Evolutionary conservation across 345 rosid species (phyloP).

Genomic region (Psidium guajava): DNA sequence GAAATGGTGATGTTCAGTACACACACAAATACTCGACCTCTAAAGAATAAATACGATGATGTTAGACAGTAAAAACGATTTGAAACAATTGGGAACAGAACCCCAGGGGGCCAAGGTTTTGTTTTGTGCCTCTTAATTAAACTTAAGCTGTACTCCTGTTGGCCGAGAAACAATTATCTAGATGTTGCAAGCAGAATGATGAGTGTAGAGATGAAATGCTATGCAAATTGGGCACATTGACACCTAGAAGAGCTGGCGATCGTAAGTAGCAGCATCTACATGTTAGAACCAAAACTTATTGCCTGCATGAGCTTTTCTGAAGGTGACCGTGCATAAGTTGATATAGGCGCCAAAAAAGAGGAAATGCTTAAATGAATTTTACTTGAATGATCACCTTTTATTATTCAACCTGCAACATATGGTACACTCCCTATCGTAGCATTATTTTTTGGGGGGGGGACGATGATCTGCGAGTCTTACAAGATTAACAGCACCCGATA

Average conservation of each 20-base stretch:
- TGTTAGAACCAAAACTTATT: neutral
- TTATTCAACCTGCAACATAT: neutral
- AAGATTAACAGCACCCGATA: neutral
- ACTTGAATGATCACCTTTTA: neutral
- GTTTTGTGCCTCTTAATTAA: neutral
- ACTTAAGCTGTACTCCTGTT: neutral
- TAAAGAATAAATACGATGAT: neutral
- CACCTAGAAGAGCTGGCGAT: neutral
- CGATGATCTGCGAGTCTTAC: neutral
- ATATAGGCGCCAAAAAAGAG: neutral
- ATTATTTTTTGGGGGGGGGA: neutral
- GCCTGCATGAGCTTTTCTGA: neutral
- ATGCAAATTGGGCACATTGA: neutral
- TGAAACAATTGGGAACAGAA: neutral
- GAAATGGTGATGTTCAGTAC: neutral
- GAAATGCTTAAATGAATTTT: neutral
- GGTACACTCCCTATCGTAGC: neutral
- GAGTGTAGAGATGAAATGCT: neutral
- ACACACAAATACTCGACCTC: neutral
- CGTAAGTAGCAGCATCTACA: neutral
- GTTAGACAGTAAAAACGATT: neutral
- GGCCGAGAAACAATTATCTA: neutral
- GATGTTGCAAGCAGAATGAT: neutral
- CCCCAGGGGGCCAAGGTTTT: neutral
- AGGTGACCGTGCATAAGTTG: neutral